phyloP scores from a whole-genome alignment of 192 early-diverging fungal genomes.

The Coemansia sp. region DNA sequence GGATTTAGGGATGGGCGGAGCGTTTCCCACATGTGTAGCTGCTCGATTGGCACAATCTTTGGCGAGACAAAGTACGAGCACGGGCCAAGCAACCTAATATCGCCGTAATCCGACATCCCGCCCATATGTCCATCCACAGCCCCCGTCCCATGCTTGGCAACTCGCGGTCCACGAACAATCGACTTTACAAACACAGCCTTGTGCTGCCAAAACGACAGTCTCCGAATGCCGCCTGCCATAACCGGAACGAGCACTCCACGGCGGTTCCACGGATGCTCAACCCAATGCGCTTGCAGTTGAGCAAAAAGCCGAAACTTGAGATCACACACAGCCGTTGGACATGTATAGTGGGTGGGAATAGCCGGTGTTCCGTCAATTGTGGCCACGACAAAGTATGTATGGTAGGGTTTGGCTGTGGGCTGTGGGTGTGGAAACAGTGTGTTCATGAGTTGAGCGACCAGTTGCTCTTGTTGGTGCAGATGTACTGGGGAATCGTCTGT shows the following conservation, averaged over 20 bases:
- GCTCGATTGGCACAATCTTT: slow-evolving; percentile 23
- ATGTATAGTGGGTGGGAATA: slow-evolving; percentile 24
- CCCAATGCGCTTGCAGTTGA: slow-evolving; percentile 27
- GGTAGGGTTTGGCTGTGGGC: slow-evolving; percentile 16
- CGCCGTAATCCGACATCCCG: slow-evolving; percentile 26
- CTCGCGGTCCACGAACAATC: slow-evolving; percentile 22
- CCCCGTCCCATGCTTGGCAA: neutral
- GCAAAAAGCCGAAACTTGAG: slow-evolving; percentile 17
- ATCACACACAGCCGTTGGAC: slow-evolving; percentile 32
- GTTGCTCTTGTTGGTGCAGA: neutral
- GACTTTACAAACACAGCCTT: slow-evolving; percentile 29
- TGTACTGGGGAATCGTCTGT: neutral
- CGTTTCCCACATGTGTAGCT: slow-evolving; percentile 27
- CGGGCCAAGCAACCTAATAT: slow-evolving; percentile 33
- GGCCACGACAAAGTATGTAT: slow-evolving; percentile 31
- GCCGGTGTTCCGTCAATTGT: slow-evolving; percentile 30
- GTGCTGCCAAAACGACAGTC: slow-evolving; percentile 44
- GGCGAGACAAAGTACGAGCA: slow-evolving; percentile 39
- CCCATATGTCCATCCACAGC: neutral
- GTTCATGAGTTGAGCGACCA: slow-evolving; percentile 22
- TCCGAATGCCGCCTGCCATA: slow-evolving; percentile 28
- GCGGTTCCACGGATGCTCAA: slow-evolving; percentile 40
- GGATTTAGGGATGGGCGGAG: neutral
- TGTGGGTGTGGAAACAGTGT: slow-evolving; percentile 18
- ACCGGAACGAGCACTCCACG: slow-evolving; percentile 33